These are phyloP conservation scores for Hypsizygus ulmarius DNA, from an alignment of 1,284 basidiomycete genomes.

Conservation along the genomic window DNA sequence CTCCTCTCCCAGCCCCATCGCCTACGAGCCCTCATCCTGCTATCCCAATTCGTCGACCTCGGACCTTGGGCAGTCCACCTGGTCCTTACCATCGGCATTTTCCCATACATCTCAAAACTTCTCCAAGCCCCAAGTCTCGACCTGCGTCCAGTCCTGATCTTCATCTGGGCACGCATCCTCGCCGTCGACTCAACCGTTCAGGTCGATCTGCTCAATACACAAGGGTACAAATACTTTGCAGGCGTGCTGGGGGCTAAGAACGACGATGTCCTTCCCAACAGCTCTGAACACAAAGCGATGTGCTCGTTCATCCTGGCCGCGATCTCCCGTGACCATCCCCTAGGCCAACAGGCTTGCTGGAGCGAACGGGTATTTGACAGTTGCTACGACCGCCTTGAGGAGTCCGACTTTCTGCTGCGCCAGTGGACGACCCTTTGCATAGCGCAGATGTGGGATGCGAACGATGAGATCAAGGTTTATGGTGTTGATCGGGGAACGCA, in stretches of 20 bases:
- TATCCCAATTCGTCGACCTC: conserved; percentile 96
- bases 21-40: conserved; percentile 91
- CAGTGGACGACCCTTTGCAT: conserved; percentile 96
- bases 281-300: conserved; percentile 97
- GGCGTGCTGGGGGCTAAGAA: conserved; percentile 71
- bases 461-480: conserved; percentile 87
- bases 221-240: conserved; percentile 89
- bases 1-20: conserved; percentile 96
- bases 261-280: conserved; percentile 78
- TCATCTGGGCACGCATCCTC: conserved; percentile 97
- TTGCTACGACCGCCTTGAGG: conserved; percentile 84
- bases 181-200: conserved; percentile 95
- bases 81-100: conserved; percentile 97
- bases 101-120: conserved; percentile 97
- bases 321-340: conserved; percentile 84
- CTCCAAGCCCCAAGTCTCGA: conserved; percentile 94
- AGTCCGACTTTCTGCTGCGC: conserved; percentile 87
- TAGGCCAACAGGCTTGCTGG: conserved; percentile 86
- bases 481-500: conserved; percentile 84
- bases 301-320: conserved; percentile 97
- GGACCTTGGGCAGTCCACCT: conserved; percentile 99
- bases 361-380: conserved; percentile 86
- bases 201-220: conserved; percentile 81
- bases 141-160: conserved; percentile 96
- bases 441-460: conserved; percentile 92